Evolutionary conservation across 2,329 filamentous ascomycete genomes (phyloP).

Genomic region (Calonectria pteridis): DNA sequence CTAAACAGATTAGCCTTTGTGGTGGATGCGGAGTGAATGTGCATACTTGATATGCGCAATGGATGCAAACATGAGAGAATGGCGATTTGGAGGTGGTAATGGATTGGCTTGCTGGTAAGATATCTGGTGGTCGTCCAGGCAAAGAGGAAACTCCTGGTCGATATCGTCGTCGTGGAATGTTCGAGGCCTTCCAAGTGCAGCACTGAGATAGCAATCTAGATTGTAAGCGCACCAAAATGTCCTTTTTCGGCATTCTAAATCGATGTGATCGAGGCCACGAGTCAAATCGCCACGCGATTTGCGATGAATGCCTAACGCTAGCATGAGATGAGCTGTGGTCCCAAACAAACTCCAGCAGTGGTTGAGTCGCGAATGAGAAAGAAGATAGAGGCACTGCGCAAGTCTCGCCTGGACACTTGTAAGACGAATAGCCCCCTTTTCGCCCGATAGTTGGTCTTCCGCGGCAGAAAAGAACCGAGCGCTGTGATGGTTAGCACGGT

Average conservation of each 20-base stretch:
- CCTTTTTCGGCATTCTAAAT: constrained; percentile 54
- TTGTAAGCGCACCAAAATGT: constrained; percentile 76
- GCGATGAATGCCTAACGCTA: constrained; percentile 55
- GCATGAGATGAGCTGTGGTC: constrained; percentile 53
- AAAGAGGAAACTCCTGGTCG: constrained; percentile 69
- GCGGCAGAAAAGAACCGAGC: constrained; percentile 50
- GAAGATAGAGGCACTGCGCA: constrained; percentile 53
- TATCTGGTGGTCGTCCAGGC: constrained; percentile 67
- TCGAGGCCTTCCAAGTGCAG: constrained; percentile 70
- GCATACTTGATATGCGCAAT: constrained; percentile 51
- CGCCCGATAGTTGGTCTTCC: constrained; percentile 51
- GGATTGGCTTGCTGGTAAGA: background rate
- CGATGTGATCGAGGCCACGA: constrained; percentile 46
- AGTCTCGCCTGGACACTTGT: constrained; percentile 55
- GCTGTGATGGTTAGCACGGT: constrained; percentile 28
- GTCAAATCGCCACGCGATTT: constrained; percentile 35
- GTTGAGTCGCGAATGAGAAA: constrained; percentile 57
- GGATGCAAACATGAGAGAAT: constrained; percentile 47
- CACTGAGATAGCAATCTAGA: constrained; percentile 73
- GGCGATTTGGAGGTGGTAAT: background rate
- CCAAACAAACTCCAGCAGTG: constrained; percentile 61
- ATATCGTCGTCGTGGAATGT: constrained; percentile 75
- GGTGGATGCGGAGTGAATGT: too few relatives aligned
- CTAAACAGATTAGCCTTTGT: constrained; percentile 21
- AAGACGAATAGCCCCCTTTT: constrained; percentile 52